Evolutionary conservation across 1,284 basidiomycete species (phyloP), one percentile per base, ranked within the genome.

Genomic region (Cutaneotrichosporon curvatum): DNA sequence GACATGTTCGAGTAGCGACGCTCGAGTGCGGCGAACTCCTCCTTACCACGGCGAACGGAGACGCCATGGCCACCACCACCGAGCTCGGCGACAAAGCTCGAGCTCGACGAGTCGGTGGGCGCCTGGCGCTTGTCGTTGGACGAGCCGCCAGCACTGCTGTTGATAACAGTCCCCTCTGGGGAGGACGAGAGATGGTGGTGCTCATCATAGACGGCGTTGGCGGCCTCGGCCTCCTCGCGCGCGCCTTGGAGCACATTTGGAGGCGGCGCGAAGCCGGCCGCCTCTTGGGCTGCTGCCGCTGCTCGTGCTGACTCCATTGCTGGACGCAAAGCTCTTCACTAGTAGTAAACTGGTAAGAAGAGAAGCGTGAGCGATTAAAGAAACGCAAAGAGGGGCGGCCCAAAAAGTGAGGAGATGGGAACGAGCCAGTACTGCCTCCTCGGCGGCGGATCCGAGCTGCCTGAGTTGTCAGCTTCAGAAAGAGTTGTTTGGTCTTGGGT

Each of bases 1-100:
- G 65, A 67, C 23, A 70, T 44, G 34, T 55, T 58, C 6, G 66
- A 67, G 50, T 60, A 66, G 35, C 52, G 52, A 48, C 68, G 51
- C 50, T 70, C 66, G 22, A 70, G 61, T 15, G 63, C 64, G 4
- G 61, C 58, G 47, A 68, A 70, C 38, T 70, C 61, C 19, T 62
- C 52, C 49, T 65, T 65, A 14, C 62, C 68, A 23, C 59, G 54
- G 19, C 50, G 48, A 32, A 67, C 61, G 3, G 61, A 62, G 14
- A 70, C 68, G 15, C 51, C 55, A 12, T 57, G 55, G 16, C 18
- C 38, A 8, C 28, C 25, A n/a, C 15, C 32, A 28, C 57, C 61
- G 12, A 70, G 51, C 31, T 66, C 62, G 18, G 56, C 66, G 15
- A 70, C 53, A 12, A 62, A 62, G 0, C 65, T 67, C 37, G 53